Conservation (phyloP, 1,139 yeast genomes). For the Saccharomycopsis hybrid region DNA sequence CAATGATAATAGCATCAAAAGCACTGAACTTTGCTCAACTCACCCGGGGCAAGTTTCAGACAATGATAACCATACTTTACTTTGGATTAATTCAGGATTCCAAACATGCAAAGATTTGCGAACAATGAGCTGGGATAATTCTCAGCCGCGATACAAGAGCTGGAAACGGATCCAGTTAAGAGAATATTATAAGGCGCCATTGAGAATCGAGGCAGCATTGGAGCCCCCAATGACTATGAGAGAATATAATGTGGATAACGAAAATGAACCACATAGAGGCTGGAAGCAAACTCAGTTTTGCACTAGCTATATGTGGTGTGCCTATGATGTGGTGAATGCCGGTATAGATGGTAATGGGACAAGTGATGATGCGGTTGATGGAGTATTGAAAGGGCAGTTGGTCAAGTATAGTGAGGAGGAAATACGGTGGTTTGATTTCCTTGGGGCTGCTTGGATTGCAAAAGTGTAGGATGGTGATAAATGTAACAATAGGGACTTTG, state of each 20-base stretch:
- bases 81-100: slow-evolving; percentile 54
- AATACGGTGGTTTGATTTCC: slow-evolving; percentile 24
- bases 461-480: background rate
- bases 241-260: slow-evolving; percentile 14
- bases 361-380: no score
- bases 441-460: slow-evolving; percentile 25
- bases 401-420: slow-evolving; percentile 19
- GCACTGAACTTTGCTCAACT: slow-evolving; percentile 36
- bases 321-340: slow-evolving; percentile 23
- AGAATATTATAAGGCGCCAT: slow-evolving; percentile 25
- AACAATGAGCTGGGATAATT: slow-evolving; percentile 31
- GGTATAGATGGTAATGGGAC: background rate
- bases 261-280: slow-evolving; percentile 29
- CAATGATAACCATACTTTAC: slow-evolving; percentile 33
- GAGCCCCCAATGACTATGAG: slow-evolving; percentile 27
- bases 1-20: no score
- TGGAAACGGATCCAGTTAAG: slow-evolving; percentile 23
- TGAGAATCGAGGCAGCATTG: slow-evolving; percentile 28
- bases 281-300: slow-evolving; percentile 33
- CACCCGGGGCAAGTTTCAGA: slow-evolving; percentile 39
- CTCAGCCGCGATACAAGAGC: slow-evolving; percentile 27
- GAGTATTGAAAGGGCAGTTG: background rate
- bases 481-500: no score
- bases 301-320: slow-evolving; percentile 40
- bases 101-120: slow-evolving; percentile 39